These are phyloP conservation scores for Rhizoclosmatium globosum DNA, from an alignment of 192 early-diverging fungal species.

Conservation along the genomic window DNA sequence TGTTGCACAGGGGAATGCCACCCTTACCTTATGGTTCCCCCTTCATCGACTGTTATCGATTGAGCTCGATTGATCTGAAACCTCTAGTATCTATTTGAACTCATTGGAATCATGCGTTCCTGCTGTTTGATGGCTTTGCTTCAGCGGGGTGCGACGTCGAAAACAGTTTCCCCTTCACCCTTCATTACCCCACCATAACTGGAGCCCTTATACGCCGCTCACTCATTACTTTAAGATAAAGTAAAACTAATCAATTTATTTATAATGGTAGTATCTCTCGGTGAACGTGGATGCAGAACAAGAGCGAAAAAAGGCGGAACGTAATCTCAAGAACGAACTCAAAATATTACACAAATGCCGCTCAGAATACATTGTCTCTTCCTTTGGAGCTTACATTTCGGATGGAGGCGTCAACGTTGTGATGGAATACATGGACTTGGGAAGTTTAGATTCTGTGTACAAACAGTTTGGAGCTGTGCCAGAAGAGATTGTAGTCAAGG, in stretches of 20 bases:
- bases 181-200: no score
- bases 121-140: no score
- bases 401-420: slow-evolving; percentile 89
- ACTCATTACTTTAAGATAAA: background rate
- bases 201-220: no score
- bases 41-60: no score
- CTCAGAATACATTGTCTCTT: slow-evolving; percentile 92
- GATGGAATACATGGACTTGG: slow-evolving; percentile 97
- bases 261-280: slow-evolving; percentile 5
- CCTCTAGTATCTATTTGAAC: no score
- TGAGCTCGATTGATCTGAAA: no score
- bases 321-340: slow-evolving; percentile 91
- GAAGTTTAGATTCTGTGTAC: slow-evolving; percentile 91
- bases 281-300: slow-evolving; percentile 54
- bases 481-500: slow-evolving; percentile 86
- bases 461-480: slow-evolving; percentile 83
- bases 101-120: background rate
- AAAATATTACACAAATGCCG: slow-evolving; percentile 88
- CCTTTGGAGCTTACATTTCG: slow-evolving; percentile 89
- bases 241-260: background rate
- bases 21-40: no score
- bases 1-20: no score
- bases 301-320: slow-evolving; percentile 60
- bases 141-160: no score
- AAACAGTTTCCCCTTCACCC: no score